These are phyloP conservation scores for Debaryomyces udenii DNA, from an alignment of 1,139 yeast genomes.

Conservation along the genomic window DNA sequence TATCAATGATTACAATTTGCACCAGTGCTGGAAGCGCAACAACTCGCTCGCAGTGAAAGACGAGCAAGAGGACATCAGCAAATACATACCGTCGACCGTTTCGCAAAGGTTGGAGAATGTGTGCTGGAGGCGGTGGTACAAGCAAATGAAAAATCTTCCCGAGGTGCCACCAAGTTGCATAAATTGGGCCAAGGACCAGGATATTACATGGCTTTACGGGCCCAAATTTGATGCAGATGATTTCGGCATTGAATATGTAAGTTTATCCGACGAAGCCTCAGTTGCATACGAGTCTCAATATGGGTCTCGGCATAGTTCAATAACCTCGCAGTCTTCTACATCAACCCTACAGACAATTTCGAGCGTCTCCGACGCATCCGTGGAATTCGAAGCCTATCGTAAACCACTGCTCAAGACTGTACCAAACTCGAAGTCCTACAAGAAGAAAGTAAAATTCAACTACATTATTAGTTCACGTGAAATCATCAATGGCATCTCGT, in stretches of 20 bases:
- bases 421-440: conserved; percentile 16
- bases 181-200: conserved; percentile 49
- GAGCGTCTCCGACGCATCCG: conserved; percentile 1
- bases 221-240: conserved; percentile 31
- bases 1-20: conserved; percentile 24
- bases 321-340: conserved; percentile 6
- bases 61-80: conserved; percentile 26
- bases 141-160: conserved; percentile 31
- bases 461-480: conserved; percentile 47
- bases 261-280: conserved; percentile 1
- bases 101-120: conserved; percentile 38
- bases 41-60: conserved; percentile 20
- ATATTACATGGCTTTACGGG: conserved; percentile 51
- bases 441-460: conserved; percentile 43
- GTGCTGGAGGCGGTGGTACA: conserved; percentile 47
- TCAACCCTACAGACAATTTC: conserved; percentile 4
- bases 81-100: conserved; percentile 30
- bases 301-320: conserved; percentile 6
- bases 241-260: conserved; percentile 3
- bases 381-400: background rate
- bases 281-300: background rate
- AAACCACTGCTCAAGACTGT: background rate
- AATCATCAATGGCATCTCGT: conserved; percentile 43
- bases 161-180: conserved; percentile 39
- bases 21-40: conserved; percentile 30